phyloP scores from a whole-genome alignment of 2,329 filamentous ascomycete genomes.

The Malbranchea zuffiana region DNA sequence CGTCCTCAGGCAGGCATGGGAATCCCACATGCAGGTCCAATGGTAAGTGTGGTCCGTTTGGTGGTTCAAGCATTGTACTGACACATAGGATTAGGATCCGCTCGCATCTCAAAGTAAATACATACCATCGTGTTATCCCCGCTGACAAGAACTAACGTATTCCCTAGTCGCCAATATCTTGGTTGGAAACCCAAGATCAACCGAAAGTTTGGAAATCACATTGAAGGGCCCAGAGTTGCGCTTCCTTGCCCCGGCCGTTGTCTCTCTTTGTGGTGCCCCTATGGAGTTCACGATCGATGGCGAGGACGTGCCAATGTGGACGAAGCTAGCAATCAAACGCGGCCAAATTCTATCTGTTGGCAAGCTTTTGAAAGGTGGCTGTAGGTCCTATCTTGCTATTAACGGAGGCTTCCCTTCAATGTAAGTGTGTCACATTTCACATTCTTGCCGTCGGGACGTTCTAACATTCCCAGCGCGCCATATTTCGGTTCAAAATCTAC shows the following conservation, averaged over 20 bases:
- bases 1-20: slow-evolving; percentile 48
- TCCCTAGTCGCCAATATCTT: slow-evolving; percentile 50
- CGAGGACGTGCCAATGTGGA: slow-evolving; percentile 44
- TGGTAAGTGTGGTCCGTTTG: too few species aligned
- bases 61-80: not conserved
- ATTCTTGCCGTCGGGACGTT: not conserved
- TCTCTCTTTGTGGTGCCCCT: slow-evolving; percentile 48
- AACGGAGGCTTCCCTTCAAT: slow-evolving; percentile 41
- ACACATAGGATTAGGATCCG: slow-evolving; percentile 26
- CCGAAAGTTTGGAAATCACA: slow-evolving; percentile 50
- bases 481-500: slow-evolving; percentile 52
- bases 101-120: slow-evolving; percentile 29
- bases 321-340: slow-evolving; percentile 39
- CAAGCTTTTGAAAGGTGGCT: slow-evolving; percentile 42
- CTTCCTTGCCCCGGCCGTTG: slow-evolving; percentile 44
- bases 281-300: slow-evolving; percentile 45
- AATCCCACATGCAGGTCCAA: slow-evolving; percentile 49
- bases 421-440: not conserved
- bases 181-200: slow-evolving; percentile 44
- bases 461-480: slow-evolving; percentile 37
- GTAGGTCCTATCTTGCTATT: slow-evolving; percentile 49
- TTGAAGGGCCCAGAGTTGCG: slow-evolving; percentile 48
- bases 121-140: not conserved
- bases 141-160: not conserved
- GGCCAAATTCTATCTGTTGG: slow-evolving; percentile 47